Evolutionary conservation across 2,329 filamentous ascomycete genomes (phyloP).

Genomic region (Gremmenia infestans): DNA sequence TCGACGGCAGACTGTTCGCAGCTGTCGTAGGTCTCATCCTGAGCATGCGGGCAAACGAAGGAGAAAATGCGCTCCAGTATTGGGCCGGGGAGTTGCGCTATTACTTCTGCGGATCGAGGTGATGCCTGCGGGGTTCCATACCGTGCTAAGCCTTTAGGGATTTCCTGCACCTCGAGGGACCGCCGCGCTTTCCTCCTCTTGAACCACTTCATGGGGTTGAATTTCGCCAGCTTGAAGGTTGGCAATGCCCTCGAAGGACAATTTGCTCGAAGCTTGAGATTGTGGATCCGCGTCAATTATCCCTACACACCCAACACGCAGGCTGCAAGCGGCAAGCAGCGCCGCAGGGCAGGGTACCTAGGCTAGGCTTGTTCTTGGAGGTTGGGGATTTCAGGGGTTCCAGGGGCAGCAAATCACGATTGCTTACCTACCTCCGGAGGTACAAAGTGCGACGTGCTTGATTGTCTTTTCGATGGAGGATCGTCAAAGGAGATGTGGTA

Average conservation of each 20-base stretch:
- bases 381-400: background rate
- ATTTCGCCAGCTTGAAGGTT: slow-evolving; percentile 22
- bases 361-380: slow-evolving; percentile 1
- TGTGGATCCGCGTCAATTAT: background rate
- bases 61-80: slow-evolving; percentile 74
- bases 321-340: background rate
- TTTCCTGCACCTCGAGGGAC: slow-evolving; percentile 1
- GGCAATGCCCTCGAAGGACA: slow-evolving; percentile 2
- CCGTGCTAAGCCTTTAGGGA: background rate
- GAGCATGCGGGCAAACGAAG: slow-evolving; percentile 76
- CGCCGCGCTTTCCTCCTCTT: slow-evolving; percentile 22
- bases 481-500: background rate
- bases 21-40: slow-evolving; percentile 72
- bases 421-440: background rate
- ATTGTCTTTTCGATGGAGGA: background rate
- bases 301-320: background rate
- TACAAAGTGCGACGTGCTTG: background rate
- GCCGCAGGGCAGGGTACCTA: background rate
- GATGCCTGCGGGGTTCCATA: slow-evolving; percentile 17
- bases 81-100: slow-evolving; percentile 53
- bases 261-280: background rate
- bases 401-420: slow-evolving; percentile 7
- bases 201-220: slow-evolving; percentile 28
- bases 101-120: slow-evolving; percentile 1
- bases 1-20: slow-evolving; percentile 76